Base-by-base conservation (phyloP, 768 basidiomycete genomes). In the Mycena vitilis region DNA sequence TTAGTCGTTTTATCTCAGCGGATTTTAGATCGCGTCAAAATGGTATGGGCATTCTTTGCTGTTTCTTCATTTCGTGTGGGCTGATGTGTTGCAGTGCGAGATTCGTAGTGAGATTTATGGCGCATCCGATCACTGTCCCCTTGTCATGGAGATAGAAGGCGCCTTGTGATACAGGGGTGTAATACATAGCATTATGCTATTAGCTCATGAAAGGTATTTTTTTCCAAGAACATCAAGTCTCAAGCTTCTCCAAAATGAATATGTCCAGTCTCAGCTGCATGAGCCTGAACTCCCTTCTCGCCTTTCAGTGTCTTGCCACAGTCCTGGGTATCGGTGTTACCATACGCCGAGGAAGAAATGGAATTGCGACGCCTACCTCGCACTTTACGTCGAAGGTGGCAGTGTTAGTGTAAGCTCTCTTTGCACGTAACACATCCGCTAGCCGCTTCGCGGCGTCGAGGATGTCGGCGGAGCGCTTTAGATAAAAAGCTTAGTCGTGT, bases 401-500 rank as follows among this genome's bases (percentile, higher is more conserved):
- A 5, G 94, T 96, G 78, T 98, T 98, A 13, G 96, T 98, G 75
- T 86, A 98, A 30, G 94, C 95, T 73, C 88, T 92, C 81, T 90
- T 91, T 38, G 84, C 83, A 38, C 95, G 86, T 74, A 98, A 79
- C 67, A 88, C 86, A 25, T 82, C 85, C 6, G 94, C 94, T 25
- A 99, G 84, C 75, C 88, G 87, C 75, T 85, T 84, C 5, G 90
- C 93, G 10, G 92, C 93, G 20, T 80, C 74, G 37, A 94, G 78
- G 54, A 91, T 79, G 56, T 66, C 64, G 20, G 53, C 37, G 23
- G 60, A 66, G 44, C 63, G 56, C 66, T 65, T 30, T 30, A 5
- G 30, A 23, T 23, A 40, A 4, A 38, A 25, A 55, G 34, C 30
- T 38, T 18, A 23, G 9, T 38, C 38, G 4, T 9, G 15, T 34